Evolutionary conservation across 2,329 filamentous ascomycete genomes (phyloP), one percentile per base, ranked within the genome.

Genomic region (Pseudogymnoascus sp.): DNA sequence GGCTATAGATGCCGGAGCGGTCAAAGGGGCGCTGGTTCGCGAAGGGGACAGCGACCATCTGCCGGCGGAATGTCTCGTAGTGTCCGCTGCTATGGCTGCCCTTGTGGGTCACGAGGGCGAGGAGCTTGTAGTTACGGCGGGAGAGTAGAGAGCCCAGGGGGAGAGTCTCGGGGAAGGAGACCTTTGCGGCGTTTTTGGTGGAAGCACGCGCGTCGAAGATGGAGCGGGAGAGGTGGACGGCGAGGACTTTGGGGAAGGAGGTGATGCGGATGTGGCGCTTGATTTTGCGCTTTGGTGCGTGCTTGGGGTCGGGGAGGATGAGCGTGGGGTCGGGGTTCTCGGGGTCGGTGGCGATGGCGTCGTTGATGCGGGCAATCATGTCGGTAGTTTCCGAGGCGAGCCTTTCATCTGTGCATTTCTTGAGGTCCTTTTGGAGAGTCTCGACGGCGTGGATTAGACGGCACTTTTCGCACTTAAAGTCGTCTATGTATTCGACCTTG

Each of bases 31-130:
- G 87, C 0, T 89, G 85, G 6, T 93, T 97, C 1, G 90, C 89
- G 71, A 86, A 97, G 0, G 92, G 92, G 2, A 88, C 77, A 58
- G 87, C 84, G 7, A 90, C 76, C 62, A 90, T 88, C 73, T 97
- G 94, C 37, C 94, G 84, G 35, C 94, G 83, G 73, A 97, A 97
- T 0, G 91, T 93, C 73, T 99, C 94, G 75, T 99, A 99, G 71
- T 99, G 94, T 0, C 94, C 94, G 68, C 91, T 96, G 70, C 96
- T 88, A 72, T 99, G 94, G 64, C 90, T 95, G 37, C 94, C 94
- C 70, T 96, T 96, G 72, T 99, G 94, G 20, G 90, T 96, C 36
- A 99, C 91, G 36, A 96, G 84, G 11, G 88, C 91, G 0, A 96
- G 81, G 4, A 99, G 79, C 68, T 87, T 90, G 75, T 97, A 99